Evolutionary conservation across 2,329 filamentous ascomycete species (phyloP).

Genomic region (Fusarium sp.): DNA sequence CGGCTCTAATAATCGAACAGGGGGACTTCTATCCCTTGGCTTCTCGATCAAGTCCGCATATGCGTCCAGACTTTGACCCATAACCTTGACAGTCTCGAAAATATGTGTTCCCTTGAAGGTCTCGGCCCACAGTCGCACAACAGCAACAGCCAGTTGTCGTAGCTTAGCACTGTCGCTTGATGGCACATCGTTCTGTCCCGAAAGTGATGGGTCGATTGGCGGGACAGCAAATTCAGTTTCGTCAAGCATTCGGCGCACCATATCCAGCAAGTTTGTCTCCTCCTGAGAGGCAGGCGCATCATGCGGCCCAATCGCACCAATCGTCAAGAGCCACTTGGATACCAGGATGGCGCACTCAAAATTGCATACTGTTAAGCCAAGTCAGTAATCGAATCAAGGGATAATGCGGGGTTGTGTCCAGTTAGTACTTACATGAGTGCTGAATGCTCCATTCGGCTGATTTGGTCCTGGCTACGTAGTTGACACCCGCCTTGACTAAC

Average conservation of each 20-base stretch:
- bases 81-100: slow-evolving; percentile 69
- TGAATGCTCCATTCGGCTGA: slow-evolving; percentile 73
- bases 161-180: slow-evolving; percentile 63
- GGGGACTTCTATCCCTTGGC: slow-evolving; percentile 59
- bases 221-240: slow-evolving; percentile 71
- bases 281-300: slow-evolving; percentile 63
- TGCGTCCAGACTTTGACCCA: slow-evolving; percentile 67
- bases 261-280: slow-evolving; percentile 66
- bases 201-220: slow-evolving; percentile 66
- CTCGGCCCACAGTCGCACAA: slow-evolving; percentile 71
- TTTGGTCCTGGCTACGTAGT: slow-evolving; percentile 71
- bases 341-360: slow-evolving; percentile 71
- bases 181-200: slow-evolving; percentile 58
- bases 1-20: slow-evolving; percentile 40
- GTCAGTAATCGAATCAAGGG: slow-evolving; percentile 32
- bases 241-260: slow-evolving; percentile 68
- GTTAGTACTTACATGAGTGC: slow-evolving; percentile 63
- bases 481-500: slow-evolving; percentile 71
- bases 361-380: slow-evolving; percentile 61
- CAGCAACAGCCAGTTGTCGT: slow-evolving; percentile 67
- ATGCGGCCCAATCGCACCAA: slow-evolving; percentile 62
- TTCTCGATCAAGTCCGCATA: slow-evolving; percentile 69
- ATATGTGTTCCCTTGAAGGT: slow-evolving; percentile 71
- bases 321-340: slow-evolving; percentile 70
- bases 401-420: neutral